Conservation (phyloP, 148 eudicot genomes). For the Spergularia bocconei region DNA sequence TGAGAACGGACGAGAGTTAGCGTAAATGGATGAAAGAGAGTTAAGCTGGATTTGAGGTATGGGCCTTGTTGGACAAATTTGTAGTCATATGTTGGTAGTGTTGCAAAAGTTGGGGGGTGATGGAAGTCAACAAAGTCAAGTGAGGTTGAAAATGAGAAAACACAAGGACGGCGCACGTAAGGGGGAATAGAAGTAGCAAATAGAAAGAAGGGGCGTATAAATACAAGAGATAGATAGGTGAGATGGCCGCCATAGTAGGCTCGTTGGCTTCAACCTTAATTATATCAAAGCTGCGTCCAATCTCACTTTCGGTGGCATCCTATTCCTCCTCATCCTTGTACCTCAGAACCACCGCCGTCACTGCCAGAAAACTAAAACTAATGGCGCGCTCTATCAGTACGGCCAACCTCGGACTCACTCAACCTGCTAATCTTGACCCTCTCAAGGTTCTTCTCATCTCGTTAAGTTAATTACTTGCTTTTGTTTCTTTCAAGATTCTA, state of each 20-base stretch:
- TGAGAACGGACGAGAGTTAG: no score
- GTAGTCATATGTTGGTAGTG: no score
- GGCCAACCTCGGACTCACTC: constrained; percentile 79
- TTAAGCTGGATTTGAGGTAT: no score
- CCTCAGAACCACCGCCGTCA: constrained; percentile 3
- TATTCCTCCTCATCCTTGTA: not conserved
- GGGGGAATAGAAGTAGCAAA: not conserved
- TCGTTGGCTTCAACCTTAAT: not conserved
- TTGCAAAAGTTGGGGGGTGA: no score
- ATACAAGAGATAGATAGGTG: not conserved
- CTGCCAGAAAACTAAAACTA: constrained; percentile 20
- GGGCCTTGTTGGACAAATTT: no score
- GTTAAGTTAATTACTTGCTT: not conserved
- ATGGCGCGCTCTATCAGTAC: constrained; percentile 62
- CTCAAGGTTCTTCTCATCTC: constrained; percentile 46
- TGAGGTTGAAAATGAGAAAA: no score
- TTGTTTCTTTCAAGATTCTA: not conserved
- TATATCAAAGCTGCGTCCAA: constrained; percentile 23
- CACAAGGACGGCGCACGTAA: no score
- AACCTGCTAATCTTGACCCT: constrained; percentile 48
- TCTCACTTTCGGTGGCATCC: not conserved
- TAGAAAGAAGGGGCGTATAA: not conserved
- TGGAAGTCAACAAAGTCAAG: no score
- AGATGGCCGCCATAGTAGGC: constrained; percentile 26
- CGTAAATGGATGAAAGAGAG: no score